Conservation (phyloP, 441 rosid species). For the Macaranga tanarius region DNA sequence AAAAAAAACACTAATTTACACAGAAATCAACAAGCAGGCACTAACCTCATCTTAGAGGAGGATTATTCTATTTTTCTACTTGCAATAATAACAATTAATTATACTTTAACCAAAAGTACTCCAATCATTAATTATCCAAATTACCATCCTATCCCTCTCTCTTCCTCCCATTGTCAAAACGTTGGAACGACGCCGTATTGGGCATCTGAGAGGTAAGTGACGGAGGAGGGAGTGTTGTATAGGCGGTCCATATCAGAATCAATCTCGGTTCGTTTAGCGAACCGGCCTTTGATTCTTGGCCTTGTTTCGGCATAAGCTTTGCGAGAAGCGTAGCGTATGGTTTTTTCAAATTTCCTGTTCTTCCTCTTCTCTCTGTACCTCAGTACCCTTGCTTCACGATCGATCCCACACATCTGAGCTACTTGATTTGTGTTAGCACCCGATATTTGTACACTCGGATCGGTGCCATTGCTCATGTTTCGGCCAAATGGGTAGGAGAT, state of each 20-base stretch:
- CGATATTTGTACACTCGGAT: conserved; percentile 30
- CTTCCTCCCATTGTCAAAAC: conserved; percentile 30
- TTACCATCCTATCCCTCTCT: background rate
- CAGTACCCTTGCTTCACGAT: conserved; percentile 80
- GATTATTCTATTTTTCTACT: conserved; percentile 18
- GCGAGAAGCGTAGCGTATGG: conserved; percentile 88
- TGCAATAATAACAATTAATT: background rate
- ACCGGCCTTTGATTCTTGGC: conserved; percentile 92
- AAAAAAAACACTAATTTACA: background rate
- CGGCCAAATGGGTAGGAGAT: conserved; percentile 47
- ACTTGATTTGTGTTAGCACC: conserved; percentile 34
- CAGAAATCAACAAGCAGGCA: background rate
- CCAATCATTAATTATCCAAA: background rate
- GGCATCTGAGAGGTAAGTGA: conserved; percentile 29
- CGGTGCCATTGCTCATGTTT: conserved; percentile 26
- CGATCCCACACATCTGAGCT: conserved; percentile 49
- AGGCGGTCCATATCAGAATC: conserved; percentile 48
- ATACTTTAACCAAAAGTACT: background rate
- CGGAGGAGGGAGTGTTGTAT: conserved; percentile 25
- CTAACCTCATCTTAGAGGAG: conserved; percentile 22
- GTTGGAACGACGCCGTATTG: conserved; percentile 79
- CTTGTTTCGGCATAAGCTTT: conserved; percentile 95
- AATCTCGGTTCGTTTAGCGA: conserved; percentile 65
- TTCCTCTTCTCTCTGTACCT: conserved; percentile 98
- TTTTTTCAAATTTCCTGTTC: conserved; percentile 92